phyloP scores from a whole-genome alignment of 108 stramenopile genomes.

The Stephanodiscus triporus region DNA sequence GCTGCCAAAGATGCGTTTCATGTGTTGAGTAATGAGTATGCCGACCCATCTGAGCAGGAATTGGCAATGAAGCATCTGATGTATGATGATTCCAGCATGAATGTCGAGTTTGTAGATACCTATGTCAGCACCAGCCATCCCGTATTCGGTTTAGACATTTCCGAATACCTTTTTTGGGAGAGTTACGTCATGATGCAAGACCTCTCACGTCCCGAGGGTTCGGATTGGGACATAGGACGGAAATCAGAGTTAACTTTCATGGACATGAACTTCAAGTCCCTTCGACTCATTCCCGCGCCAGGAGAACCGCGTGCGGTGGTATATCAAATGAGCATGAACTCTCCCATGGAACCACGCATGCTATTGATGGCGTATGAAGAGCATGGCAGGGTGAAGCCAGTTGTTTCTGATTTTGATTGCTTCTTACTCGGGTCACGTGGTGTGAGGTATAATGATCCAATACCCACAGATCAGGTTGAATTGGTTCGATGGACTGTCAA shows the following conservation, averaged over 20 bases:
- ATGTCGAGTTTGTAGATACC: conserved; percentile 16
- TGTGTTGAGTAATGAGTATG: conserved; percentile 32
- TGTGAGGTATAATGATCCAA: conserved; percentile 42
- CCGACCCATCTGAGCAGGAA: conserved; percentile 28
- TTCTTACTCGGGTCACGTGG: conserved; percentile 59
- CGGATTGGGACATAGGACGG: conserved; percentile 54
- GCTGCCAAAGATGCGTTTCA: conserved; percentile 33
- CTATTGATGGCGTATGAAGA: conserved; percentile 68
- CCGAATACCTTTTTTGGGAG: conserved; percentile 62
- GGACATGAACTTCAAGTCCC: conserved; percentile 57
- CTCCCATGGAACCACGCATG: conserved; percentile 54
- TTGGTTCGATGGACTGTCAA: conserved; percentile 49
- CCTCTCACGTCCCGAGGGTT: conserved; percentile 38
- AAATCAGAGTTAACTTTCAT: conserved; percentile 43
- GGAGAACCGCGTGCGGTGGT: conserved; percentile 47
- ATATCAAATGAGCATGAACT: conserved; percentile 23
- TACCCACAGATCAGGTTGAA: conserved; percentile 60
- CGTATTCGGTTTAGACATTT: conserved; percentile 52
- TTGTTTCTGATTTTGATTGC: conserved; percentile 68
- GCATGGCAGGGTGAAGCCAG: conserved; percentile 54
- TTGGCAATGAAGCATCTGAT: conserved; percentile 45
- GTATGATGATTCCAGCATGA: conserved; percentile 32
- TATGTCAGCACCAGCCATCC: conserved; percentile 10
- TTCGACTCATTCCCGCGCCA: conserved; percentile 21
- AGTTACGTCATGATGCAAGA: conserved; percentile 52